Evolutionary conservation across 345 rosid genomes (phyloP), one percentile per base, ranked within the genome.

Genomic region (Lagerstroemia speciosa): DNA sequence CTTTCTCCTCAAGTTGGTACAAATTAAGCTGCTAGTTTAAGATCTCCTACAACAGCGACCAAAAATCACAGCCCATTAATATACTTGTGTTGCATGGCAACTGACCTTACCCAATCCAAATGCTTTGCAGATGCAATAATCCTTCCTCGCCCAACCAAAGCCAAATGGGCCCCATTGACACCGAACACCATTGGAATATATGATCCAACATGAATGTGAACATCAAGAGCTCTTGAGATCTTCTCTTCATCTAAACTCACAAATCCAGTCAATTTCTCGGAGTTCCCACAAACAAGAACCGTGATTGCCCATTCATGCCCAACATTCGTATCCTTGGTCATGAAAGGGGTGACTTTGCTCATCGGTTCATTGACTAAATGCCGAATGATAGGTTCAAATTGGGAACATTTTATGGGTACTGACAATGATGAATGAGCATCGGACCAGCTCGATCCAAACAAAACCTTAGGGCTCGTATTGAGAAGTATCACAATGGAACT

Each of bases 41-140:
- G 29, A 16, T 45, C 40, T 22, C 19, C 69, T 48, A 27, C 19
- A 22, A 52, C 33, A 7, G 33, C 12, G 26, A 32, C 41, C 1
- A 33, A 33, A 17, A 2, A 20, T 64, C 43, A 34, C 1, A 24
- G 66, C 12, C 7, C 31, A 40, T 8, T 20, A 2, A 5, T 36
- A 36, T 36, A 41, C 46, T 7, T 65, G 7, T 38, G 50, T 27
- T 36, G 32, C 5, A 38, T n/a, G 11, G 1, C 6, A n/a, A 65
- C 67, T 37, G 65, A 93, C 22, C 96, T 88, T 62, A 88, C 88
- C 99, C 99, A 89, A 71, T 83, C 86, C 0, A 95, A 91, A 74
- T 91, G 87, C 76, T 91, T 94, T 52, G 97, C 97, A 48, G 78
- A 76, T 1, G 95, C 90, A 64, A 83, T 46, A 53, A 79, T 80